Percentiles rank a stretch among this genome's conserved stretches.
phyloP scores from a whole-genome alignment of 2,329 filamentous ascomycete genomes.

The Talaromyces sp. region DNA sequence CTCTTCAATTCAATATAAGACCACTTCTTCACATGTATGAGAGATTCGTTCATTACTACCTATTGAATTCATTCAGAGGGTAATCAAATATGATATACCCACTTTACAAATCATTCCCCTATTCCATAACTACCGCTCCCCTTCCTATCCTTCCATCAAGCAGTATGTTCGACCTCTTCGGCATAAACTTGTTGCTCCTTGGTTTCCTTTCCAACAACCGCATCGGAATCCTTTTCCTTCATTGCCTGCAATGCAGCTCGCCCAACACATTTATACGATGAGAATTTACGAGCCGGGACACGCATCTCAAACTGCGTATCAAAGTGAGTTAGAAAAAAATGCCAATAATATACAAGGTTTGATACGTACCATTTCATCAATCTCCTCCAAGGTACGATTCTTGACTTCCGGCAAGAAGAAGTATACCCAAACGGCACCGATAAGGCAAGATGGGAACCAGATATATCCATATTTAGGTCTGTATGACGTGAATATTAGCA shows the following conservation, averaged over 20 bases:
- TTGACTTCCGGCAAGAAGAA: conserved; percentile 57
- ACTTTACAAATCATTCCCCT: not conserved
- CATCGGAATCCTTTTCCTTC: not conserved
- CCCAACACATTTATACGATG: not conserved
- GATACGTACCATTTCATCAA: conserved; percentile 54
- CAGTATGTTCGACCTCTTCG: not conserved
- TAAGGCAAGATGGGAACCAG: conserved; percentile 42
- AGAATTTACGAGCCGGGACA: conserved; percentile 1
- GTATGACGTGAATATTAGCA: too few relatives aligned
- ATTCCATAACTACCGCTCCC: not conserved
- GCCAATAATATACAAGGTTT: not conserved
- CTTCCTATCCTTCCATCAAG: not conserved
- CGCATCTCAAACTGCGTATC: not conserved
- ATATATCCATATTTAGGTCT: conserved; percentile 57
- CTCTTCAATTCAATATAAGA: not conserved
- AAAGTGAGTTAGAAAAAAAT: not conserved
- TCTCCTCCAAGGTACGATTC: conserved; percentile 54
- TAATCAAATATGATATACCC: not conserved
- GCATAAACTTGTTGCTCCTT: not conserved
- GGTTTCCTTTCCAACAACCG: not conserved
- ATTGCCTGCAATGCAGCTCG: not conserved
- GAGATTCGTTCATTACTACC: not conserved
- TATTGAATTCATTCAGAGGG: not conserved
- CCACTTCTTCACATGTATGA: not conserved
- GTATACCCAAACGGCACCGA: conserved; percentile 38